phyloP scores from a whole-genome alignment of 2,329 filamentous ascomycete genomes.

The Ceratocystis smalleyi region DNA sequence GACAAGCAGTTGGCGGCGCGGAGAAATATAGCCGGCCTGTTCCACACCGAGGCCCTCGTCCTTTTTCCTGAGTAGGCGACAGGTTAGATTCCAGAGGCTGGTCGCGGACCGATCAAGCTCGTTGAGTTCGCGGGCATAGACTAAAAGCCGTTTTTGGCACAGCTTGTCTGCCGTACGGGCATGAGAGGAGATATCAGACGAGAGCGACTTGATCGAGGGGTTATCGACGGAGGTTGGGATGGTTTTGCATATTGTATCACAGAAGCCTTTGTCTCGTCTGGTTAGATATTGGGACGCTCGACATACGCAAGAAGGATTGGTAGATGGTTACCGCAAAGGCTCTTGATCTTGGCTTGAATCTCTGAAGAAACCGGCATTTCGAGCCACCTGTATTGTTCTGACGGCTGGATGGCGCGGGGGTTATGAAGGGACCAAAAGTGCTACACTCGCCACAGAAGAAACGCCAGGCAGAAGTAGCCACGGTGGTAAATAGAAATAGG shows the following conservation, averaged over 20 bases:
- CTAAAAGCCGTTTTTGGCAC: not conserved
- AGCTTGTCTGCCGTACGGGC: slow-evolving; percentile 20
- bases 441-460: not conserved
- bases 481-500: not conserved
- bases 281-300: not conserved
- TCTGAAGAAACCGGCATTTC: not conserved
- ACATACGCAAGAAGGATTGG: not conserved
- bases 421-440: not conserved
- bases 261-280: slow-evolving; percentile 10
- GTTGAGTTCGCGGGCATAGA: slow-evolving; percentile 14
- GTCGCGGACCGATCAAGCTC: slow-evolving; percentile 43
- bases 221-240: slow-evolving; percentile 18
- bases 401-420: not conserved
- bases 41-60: slow-evolving; percentile 31
- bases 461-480: not conserved
- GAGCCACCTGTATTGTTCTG: not conserved
- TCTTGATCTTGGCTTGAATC: slow-evolving; percentile 1
- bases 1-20: slow-evolving; percentile 24
- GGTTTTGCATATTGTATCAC: slow-evolving; percentile 8
- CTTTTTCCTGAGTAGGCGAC: slow-evolving; percentile 36
- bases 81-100: slow-evolving; percentile 51
- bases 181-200: slow-evolving; percentile 22
- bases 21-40: slow-evolving; percentile 7
- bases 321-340: not conserved
- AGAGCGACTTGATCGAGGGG: slow-evolving; percentile 20